Evolutionary conservation across 345 rosid genomes (phyloP).

Genomic region (Pugionium cornutum): DNA sequence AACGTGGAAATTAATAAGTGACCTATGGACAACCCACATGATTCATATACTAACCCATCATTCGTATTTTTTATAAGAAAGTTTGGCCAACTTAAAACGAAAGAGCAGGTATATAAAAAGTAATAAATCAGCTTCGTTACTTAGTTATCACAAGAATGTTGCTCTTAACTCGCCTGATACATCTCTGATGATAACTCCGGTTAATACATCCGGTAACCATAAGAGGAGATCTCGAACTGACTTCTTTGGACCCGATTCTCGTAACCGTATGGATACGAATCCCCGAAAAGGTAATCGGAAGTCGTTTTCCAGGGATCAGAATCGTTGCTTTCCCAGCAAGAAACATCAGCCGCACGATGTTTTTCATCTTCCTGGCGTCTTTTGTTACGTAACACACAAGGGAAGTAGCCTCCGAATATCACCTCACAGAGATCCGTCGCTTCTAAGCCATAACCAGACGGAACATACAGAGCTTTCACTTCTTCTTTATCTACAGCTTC

Average conservation of each 20-base stretch:
- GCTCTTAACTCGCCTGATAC: conserved; percentile 10
- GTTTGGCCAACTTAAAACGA: conserved; percentile 15
- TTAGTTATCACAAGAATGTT: conserved; percentile 8
- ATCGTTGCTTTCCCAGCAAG: conserved; percentile 34
- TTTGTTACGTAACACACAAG: conserved; percentile 51
- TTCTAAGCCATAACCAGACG: conserved; percentile 78
- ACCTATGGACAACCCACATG: too few species aligned
- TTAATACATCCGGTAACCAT: conserved; percentile 33
- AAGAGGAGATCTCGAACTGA: conserved; percentile 29
- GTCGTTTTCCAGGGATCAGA: conserved; percentile 53
- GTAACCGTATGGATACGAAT: conserved; percentile 51
- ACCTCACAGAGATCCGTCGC: conserved; percentile 77
- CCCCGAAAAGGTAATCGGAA: conserved; percentile 76
- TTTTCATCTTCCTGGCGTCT: conserved; percentile 31
- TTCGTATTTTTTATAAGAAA: background rate
- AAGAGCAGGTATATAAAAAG: background rate
- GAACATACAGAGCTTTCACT: conserved; percentile 46
- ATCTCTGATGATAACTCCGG: background rate
- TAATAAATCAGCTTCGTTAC: conserved; percentile 18
- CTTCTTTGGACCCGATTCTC: conserved; percentile 26
- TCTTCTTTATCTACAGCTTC: conserved; percentile 28
- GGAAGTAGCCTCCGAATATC: conserved; percentile 79
- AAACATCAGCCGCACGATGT: conserved; percentile 24
- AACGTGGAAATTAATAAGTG: background rate
- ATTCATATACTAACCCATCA: too few species aligned